Base-by-base conservation (phyloP, 257 asterid species). In the Fraxinus americana region DNA sequence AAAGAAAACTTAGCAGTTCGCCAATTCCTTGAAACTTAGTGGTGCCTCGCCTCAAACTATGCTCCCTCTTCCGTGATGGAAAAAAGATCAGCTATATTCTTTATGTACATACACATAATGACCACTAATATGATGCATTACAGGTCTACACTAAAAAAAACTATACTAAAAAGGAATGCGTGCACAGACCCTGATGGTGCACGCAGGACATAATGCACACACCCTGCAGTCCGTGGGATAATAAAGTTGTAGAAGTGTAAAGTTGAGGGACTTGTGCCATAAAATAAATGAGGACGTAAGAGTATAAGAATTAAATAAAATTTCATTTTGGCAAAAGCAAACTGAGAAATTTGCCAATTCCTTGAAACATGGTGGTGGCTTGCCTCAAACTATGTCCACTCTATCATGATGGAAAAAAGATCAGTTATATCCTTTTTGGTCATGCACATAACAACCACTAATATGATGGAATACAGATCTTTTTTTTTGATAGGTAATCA, bases 11-110 rank as follows among this genome's bases (percentile, higher is more conserved):
- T 12, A 69, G 63, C 25, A 52, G 19, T 19, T 52, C 3, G 63
- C 10, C 70, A 54, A 16, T 16, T 73, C 43, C 29, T 72, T 3
- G 29, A 41, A 27, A 78, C 75, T 14, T 38, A 48, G 25, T 1
- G 17, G 52, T 71, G 43, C 25, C 74, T 66, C n/a, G 16, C 54
- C 67, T 34, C 52, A 23, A 70, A 59, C 70, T 43, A 75, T 27
- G 25, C 63, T 25, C 25, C 10, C 23, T 52, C 25, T 52, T 52
- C 25, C 10, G 3, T 52, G 63, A 19, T 19, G 63, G 63, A 19
- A 52, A 19, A 52, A 52, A 52, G 25, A 52, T 52, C 63, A 16
- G 21, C 63, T 4, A 52, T 17, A 52, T 16, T 19, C 21, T 52
- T 19, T 52, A 14, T 52, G 63, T 16, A 6, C 25, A 52, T 52